Evolutionary conservation across 345 rosid genomes (phyloP).

Genomic region (sweet orange (Citrus sinensis)): DVS_A1.0 CM039165.1:14805501-14806000

Average conservation of each 20-base stretch:
- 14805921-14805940: not conserved
- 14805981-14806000: not conserved
- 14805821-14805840: not conserved
- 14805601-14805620: conserved; percentile 93
- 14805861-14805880: not conserved
- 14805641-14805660: conserved; percentile 18
- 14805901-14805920: not conserved
- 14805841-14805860: not conserved
- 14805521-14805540: not conserved
- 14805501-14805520: not conserved
- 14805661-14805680: not conserved
- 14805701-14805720: not conserved
- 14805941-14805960: not conserved
- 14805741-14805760: not conserved
- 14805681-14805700: not conserved
- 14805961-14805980: not conserved
- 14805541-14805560: not conserved
- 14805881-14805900: not conserved
- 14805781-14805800: not conserved
- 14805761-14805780: not conserved
- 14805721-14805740: not conserved
- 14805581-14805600: conserved; percentile 85
- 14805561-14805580: conserved; percentile 80
- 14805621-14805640: conserved; percentile 94
- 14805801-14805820: not conserved